Evolutionary conservation across 169 alveolate genomes (phyloP).

Genomic region (Theileria orientalis): DNA sequence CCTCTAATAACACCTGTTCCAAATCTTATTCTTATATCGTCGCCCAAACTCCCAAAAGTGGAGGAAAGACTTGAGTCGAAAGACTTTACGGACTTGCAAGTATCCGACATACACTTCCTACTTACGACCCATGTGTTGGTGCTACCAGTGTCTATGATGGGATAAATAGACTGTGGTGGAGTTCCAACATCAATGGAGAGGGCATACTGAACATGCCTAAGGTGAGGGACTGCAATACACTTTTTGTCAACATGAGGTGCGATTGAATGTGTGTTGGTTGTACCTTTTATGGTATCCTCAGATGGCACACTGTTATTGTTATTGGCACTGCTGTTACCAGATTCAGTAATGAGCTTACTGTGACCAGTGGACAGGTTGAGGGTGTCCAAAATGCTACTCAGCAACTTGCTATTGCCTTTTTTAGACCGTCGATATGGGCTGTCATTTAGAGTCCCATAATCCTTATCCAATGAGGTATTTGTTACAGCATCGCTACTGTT

Average conservation of each 20-base stretch:
- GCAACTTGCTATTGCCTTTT: too few relatives aligned
- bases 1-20: slow-evolving; percentile 77
- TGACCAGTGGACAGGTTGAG: too few relatives aligned
- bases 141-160: slow-evolving; percentile 85
- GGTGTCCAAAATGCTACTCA: too few relatives aligned
- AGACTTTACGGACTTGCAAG: slow-evolving; percentile 53
- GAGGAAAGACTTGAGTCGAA: slow-evolving; percentile 54
- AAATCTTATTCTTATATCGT: slow-evolving; percentile 27
- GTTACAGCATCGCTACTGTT: background rate
- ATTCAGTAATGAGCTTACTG: too few relatives aligned
- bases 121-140: slow-evolving; percentile 58
- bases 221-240: slow-evolving; percentile 23
- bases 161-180: slow-evolving; percentile 78
- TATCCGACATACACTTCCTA: slow-evolving; percentile 49
- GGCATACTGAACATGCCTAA: slow-evolving; percentile 67
- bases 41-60: slow-evolving; percentile 23
- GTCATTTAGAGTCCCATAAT: too few relatives aligned
- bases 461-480: too few relatives aligned
- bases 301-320: background rate
- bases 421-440: too few relatives aligned
- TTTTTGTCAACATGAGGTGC: slow-evolving; percentile 10
- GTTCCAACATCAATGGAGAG: slow-evolving; percentile 73
- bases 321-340: background rate
- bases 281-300: background rate
- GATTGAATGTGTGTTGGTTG: background rate